A percentile compares a stretch with the other conserved stretches of the same genome.
Conservation (phyloP, 495 filamentous ascomycete genomes). For the Haplographium delicatum region DNA sequence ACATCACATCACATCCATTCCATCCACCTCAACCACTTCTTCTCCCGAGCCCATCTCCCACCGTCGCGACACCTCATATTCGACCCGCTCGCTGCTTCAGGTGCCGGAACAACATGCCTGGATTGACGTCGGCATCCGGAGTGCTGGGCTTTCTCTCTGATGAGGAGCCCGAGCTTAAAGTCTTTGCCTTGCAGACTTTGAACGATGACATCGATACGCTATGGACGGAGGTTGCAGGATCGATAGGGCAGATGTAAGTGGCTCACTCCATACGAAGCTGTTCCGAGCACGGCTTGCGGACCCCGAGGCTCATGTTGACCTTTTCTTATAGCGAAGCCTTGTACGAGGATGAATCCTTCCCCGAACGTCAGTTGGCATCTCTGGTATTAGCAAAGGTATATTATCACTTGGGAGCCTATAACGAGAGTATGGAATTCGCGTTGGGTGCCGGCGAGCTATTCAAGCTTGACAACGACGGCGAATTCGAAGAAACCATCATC, state of each 20-base stretch:
- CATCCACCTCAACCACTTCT: constrained; percentile 1
- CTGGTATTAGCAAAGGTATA: constrained; percentile 96
- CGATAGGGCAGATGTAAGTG: constrained; percentile 87
- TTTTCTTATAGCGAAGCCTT: constrained; percentile 70
- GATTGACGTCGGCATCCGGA: constrained; percentile 87
- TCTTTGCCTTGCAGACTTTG: constrained; percentile 88
- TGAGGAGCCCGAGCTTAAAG: constrained; percentile 84
- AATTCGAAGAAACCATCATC: constrained; percentile 99
- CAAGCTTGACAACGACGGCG: constrained; percentile 82
- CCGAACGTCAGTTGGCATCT: constrained; percentile 89
- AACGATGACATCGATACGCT: constrained; percentile 93
- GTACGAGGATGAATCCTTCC: constrained; percentile 93
- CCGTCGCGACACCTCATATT: not conserved
- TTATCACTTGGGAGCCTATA: constrained; percentile 97
- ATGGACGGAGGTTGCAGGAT: constrained; percentile 93
- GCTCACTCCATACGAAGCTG: not conserved
- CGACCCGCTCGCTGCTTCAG: not conserved
- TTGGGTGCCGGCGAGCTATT: constrained; percentile 93
- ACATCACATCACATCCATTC: constrained; percentile 1
- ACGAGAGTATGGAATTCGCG: constrained; percentile 98
- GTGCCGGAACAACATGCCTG: constrained; percentile 60
- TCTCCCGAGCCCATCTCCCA: not conserved
- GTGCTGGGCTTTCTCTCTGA: constrained; percentile 94
- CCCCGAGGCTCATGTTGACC: constrained; percentile 15
- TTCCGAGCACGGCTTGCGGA: not conserved